Conservation (phyloP, 768 basidiomycete species). For the Clitopilus hobsonii region DNA sequence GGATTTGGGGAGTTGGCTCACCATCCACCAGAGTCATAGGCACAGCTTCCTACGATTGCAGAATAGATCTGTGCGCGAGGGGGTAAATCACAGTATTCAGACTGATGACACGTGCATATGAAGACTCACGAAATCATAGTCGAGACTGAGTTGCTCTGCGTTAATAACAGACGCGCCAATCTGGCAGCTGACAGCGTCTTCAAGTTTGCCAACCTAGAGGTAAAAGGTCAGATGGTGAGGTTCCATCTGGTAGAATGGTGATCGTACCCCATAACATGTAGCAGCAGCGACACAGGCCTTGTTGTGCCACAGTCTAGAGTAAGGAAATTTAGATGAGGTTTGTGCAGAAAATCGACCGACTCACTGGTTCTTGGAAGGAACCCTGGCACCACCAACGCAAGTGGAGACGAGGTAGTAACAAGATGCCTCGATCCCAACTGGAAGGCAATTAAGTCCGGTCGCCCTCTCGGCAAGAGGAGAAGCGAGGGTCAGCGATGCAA, state of each 20-base stretch:
- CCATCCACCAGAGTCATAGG: neutral
- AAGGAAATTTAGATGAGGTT: neutral
- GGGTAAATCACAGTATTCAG: neutral
- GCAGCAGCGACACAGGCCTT: neutral
- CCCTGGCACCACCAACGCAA: neutral
- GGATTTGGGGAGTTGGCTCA: neutral
- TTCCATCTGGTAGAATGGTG: neutral
- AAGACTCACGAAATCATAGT: neutral
- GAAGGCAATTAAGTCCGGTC: neutral
- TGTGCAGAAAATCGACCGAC: too few species aligned
- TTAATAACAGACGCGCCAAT: neutral
- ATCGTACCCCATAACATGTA: neutral
- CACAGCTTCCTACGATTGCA: neutral
- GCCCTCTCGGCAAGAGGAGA: neutral
- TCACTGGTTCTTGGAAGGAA: neutral
- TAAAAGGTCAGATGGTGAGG: neutral
- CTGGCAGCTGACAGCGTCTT: neutral
- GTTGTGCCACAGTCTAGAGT: neutral
- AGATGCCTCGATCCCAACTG: neutral
- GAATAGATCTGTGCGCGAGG: neutral
- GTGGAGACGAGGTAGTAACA: neutral
- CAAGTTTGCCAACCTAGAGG: neutral
- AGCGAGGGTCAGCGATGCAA: neutral
- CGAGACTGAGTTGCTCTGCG: neutral
- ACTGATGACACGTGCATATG: neutral